Base-by-base conservation (phyloP, 495 filamentous ascomycete species). In the Penicillium cosmopolitanum region DNA sequence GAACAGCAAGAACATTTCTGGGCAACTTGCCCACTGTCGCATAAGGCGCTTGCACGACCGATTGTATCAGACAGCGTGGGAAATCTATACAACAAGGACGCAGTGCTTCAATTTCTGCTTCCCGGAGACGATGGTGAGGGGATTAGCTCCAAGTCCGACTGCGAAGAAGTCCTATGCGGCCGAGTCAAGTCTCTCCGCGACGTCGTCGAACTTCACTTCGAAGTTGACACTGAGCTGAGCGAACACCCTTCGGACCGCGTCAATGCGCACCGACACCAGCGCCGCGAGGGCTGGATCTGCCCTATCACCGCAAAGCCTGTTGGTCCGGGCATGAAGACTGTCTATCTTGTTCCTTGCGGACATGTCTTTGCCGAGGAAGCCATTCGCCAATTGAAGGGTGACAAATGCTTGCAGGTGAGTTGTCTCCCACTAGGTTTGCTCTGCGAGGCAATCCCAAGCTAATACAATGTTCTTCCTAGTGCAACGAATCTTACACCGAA, bases 11-110 rank as follows among this genome's bases (percentile, higher is more conserved):
- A 86, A 64, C 89, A 98, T 71, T 83, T 84, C 70, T 98, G 95
- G 95, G 85, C 80, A 0, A 88, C 85, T 53, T 96, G 94, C 59
- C 92, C 93, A 0, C 80, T 98, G 36, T 96, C 92, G 2, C 90
- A 91, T 40, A 84, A 86, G 62, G 85, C 84, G 0, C 81, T 98
- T 3, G 74, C 84, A 3, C 74, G 82, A 13, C 89, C 93, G 2
- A 79, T 93, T 1, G 94, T 98, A 13, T 94, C 91, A 1, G 95
- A 99, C 74, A 88, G 81, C 33, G 80, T 83, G 4, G 96, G 95
- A 1, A 88, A 87, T 19, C 85, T 99, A 2, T 99, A 96, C 78
- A 98, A 96, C 67, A 98, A 97, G 73, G 93, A 98, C 68, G 86
- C 91, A 0, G 82, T 98, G 43, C 76, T 99, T 40, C 87, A 91